Base-by-base conservation (phyloP, 805 yeast genomes). In the Monosporozyma aerobia region DNA sequence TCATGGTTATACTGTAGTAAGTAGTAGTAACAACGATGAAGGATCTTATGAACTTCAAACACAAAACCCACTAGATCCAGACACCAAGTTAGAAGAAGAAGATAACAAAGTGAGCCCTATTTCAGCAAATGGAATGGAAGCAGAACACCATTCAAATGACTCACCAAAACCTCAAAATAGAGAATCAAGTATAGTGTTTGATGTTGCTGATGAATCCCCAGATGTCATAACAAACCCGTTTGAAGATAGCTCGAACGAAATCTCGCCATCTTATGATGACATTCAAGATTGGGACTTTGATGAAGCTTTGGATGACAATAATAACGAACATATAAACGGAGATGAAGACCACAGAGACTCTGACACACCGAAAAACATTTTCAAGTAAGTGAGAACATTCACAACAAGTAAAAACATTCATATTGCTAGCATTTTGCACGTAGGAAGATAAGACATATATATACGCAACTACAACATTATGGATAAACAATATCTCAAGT, bases 151-250 rank as follows among this genome's bases (percentile, higher is more conserved):
- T n/a, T 14, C 4, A 14, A 35, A 35, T 11, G 16, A 2, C 3
- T 11, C 39, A 3, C 14, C 39, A 14, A 35, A 3, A 35, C 4
- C 39, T 35, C 39, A 35, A 35, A 11, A 11, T 14, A 39, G 19
- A 8, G 43, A 39, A 2, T n/a, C 39, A 16, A 41, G 37, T n/a
- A 13, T 40, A 10, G 33, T 47, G 1, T 48, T 48, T 40, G 51
- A 48, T n/a, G 23, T 47, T 8, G 27, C 23, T 19, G 19, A 27
- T 9, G 51, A 48, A 40, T 29, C 51, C 9, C 51, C 51, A 16
- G 51, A 39, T 11, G 37, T 48, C 1, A n/a, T 48, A 11, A 9
- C 40, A 16, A 48, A 48, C 22, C 47, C 51, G 30, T 48, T 48
- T 48, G 51, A 40, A 11, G 44, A 33, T 29, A 27, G 25, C 4